Evolutionary conservation across 2,329 filamentous ascomycete species (phyloP).

Genomic region (Colletotrichum camelliae): DNA sequence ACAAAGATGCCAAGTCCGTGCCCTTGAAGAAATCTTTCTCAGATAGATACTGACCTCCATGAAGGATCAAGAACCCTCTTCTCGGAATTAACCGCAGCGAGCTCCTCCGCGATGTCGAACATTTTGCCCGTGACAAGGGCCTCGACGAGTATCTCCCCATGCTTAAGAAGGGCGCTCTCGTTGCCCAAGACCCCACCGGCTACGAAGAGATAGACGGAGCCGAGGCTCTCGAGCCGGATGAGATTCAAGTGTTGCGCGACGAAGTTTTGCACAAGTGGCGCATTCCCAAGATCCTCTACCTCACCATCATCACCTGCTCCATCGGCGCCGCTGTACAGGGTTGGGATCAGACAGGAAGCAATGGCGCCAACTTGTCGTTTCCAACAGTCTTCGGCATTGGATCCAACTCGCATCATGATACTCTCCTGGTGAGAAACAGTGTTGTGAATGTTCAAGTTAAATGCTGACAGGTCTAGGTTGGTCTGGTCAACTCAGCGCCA

Average conservation of each 20-base stretch:
- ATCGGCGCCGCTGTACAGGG: slow-evolving; percentile 60
- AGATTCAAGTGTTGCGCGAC: slow-evolving; percentile 43
- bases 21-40: background rate
- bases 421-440: slow-evolving; percentile 45
- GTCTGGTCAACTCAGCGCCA: slow-evolving; percentile 60
- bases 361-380: slow-evolving; percentile 54
- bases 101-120: slow-evolving; percentile 59
- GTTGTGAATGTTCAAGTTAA: background rate
- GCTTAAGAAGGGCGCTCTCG: slow-evolving; percentile 55
- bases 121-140: slow-evolving; percentile 54
- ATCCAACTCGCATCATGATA: slow-evolving; percentile 45
- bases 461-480: slow-evolving; percentile 50
- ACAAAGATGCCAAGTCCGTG: slow-evolving; percentile 51
- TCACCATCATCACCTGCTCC: slow-evolving; percentile 55
- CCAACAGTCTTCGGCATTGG: slow-evolving; percentile 49
- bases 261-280: slow-evolving; percentile 56
- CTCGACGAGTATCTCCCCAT: slow-evolving; percentile 49
- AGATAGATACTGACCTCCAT: slow-evolving; percentile 14
- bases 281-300: slow-evolving; percentile 54
- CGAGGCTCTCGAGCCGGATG: slow-evolving; percentile 46
- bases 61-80: slow-evolving; percentile 53
- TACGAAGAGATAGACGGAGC: slow-evolving; percentile 46
- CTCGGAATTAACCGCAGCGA: slow-evolving; percentile 44
- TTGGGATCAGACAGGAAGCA: slow-evolving; percentile 53
- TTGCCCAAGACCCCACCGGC: slow-evolving; percentile 56